These are phyloP conservation scores for Margaritispora aquatica DNA, from an alignment of 495 filamentous ascomycete genomes.

Conservation along the genomic window DNA sequence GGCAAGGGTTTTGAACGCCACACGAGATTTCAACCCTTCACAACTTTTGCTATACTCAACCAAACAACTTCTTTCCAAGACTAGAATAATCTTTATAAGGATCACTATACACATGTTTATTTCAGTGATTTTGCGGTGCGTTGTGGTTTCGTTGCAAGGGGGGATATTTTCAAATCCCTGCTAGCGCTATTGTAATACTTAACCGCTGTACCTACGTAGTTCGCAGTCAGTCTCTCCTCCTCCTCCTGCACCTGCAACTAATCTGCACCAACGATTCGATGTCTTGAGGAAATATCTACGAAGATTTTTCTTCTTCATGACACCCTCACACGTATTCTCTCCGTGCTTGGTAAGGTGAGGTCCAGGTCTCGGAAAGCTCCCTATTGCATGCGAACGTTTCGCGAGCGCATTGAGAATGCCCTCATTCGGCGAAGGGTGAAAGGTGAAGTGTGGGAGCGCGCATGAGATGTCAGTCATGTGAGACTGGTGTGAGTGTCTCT, in stretches of 20 bases:
- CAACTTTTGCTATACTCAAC: not conserved
- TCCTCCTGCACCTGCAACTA: too few species aligned
- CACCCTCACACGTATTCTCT: slow-evolving; percentile 6
- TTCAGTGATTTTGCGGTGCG: not conserved
- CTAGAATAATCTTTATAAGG: not conserved
- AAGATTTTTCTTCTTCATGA: slow-evolving; percentile 18
- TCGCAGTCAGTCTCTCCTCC: too few species aligned
- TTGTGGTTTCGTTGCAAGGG: not conserved
- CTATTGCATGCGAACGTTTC: too few species aligned
- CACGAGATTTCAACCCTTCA: not conserved
- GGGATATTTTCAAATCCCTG: not conserved
- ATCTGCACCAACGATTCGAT: slow-evolving; percentile 16
- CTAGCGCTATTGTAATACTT: not conserved
- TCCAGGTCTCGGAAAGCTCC: too few species aligned
- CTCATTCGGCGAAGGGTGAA: too few species aligned
- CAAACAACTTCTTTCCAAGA: not conserved
- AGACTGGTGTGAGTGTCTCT: slow-evolving; percentile 18
- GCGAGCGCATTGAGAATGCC: too few species aligned
- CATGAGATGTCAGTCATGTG: slow-evolving; percentile 24
- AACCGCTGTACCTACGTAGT: not conserved
- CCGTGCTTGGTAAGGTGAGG: slow-evolving; percentile 3
- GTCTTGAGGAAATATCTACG: not conserved
- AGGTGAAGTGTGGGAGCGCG: slow-evolving; percentile 19
- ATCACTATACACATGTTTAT: not conserved
- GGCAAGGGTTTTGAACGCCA: not conserved